Percentiles rank a stretch among this genome's conserved stretches.
phyloP scores from a whole-genome alignment of 2,329 filamentous ascomycete species.

The Pestalotiopsis sp. region DNA sequence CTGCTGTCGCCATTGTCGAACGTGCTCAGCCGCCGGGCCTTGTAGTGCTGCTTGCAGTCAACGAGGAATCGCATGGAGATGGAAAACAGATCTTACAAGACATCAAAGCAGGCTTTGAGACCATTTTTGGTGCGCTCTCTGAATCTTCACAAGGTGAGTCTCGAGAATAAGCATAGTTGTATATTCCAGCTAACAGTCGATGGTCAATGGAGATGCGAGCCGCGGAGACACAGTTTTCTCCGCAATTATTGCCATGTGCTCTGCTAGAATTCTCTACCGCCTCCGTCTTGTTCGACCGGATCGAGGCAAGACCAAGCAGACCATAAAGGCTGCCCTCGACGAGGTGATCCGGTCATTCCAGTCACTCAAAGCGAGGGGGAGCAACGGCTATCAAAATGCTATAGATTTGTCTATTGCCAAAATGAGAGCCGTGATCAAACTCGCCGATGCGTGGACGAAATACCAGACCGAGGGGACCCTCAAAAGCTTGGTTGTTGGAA shows the following conservation, averaged over 20 bases:
- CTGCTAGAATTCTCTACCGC: not conserved
- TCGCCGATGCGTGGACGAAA: not conserved
- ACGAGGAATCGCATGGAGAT: not conserved
- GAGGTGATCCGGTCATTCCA: not conserved
- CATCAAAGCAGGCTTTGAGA: not conserved
- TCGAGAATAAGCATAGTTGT: not conserved
- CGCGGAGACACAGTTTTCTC: not conserved
- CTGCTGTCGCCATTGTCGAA: not conserved
- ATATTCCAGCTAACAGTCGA: not conserved
- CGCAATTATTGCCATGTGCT: not conserved
- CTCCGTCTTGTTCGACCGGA: not conserved
- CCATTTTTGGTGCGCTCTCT: not conserved
- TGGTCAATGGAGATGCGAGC: not conserved
- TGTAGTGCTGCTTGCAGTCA: not conserved
- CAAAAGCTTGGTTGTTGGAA: not conserved
- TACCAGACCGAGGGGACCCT: not conserved
- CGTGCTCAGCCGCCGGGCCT: not conserved
- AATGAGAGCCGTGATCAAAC: not conserved
- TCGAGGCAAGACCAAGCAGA: not conserved
- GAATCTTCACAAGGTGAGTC: not conserved
- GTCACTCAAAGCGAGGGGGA: not conserved
- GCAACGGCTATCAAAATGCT: not conserved
- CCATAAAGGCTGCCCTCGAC: not conserved
- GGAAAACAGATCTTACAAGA: not conserved
- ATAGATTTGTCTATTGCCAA: not conserved